phyloP scores from a whole-genome alignment of 495 filamentous ascomycete species.

The Penicillium daleae region DNA sequence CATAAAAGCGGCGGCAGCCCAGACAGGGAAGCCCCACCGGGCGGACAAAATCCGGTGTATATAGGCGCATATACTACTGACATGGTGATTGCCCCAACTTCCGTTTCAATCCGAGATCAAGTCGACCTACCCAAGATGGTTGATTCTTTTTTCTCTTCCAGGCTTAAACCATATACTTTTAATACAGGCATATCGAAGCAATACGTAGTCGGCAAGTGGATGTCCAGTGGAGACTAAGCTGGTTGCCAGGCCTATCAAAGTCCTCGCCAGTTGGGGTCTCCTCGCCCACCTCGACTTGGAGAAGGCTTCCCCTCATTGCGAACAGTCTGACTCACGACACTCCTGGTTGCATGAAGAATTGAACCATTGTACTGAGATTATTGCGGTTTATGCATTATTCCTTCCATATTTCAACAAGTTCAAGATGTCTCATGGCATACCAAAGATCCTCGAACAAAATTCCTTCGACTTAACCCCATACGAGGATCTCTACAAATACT shows the following conservation, averaged over 20 bases:
- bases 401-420: not conserved
- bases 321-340: not conserved
- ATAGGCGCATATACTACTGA: no score
- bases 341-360: not conserved
- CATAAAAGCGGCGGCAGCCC: no score
- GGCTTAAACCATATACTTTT: no score
- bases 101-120: no score
- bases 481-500: slow-evolving; percentile 57
- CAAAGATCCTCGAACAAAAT: slow-evolving; percentile 23
- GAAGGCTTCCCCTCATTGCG: not conserved
- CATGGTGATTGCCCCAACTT: no score
- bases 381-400: not conserved
- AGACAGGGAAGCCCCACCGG: no score
- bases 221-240: not conserved
- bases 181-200: not conserved
- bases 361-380: not conserved
- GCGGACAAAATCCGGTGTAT: no score
- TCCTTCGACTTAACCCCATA: slow-evolving; percentile 44
- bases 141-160: no score
- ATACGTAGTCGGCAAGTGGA: not conserved
- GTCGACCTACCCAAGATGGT: no score
- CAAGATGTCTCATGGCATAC: slow-evolving; percentile 33
- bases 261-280: not conserved
- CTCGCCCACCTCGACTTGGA: not conserved
- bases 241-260: not conserved